Conservation (phyloP, 179 eudicot species). For the Monotropa hypopitys region DNA sequence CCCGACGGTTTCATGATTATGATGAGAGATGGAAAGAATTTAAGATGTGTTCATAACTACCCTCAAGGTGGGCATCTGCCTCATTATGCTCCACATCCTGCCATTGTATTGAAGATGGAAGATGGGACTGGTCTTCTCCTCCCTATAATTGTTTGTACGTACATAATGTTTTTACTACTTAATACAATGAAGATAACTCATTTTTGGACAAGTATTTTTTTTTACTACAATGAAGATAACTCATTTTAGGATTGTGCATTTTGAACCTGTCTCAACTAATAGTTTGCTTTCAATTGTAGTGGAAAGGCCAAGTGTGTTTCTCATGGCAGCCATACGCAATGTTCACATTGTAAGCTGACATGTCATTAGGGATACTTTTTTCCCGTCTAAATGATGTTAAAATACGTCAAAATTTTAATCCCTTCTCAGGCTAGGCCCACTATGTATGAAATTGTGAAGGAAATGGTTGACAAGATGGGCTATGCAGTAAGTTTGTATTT, state of each 20-base stretch:
- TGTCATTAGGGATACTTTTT: neutral
- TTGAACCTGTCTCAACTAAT: neutral
- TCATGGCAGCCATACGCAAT: constrained; percentile 86
- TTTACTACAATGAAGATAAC: neutral
- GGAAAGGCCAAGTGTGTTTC: constrained; percentile 91
- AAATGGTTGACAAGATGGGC: constrained; percentile 95
- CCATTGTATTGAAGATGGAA: constrained; percentile 92
- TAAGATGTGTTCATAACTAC: constrained; percentile 77
- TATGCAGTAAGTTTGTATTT: constrained; percentile 43
- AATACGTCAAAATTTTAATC: neutral
- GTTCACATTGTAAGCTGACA: constrained; percentile 48
- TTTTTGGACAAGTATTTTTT: too few relatives aligned
- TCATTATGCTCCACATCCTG: constrained; percentile 89
- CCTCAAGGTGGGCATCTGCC: constrained; percentile 75
- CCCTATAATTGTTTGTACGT: constrained; percentile 91
- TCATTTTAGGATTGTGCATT: neutral
- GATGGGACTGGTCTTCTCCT: constrained; percentile 91
- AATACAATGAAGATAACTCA: neutral
- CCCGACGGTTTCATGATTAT: constrained; percentile 73
- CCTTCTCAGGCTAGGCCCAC: constrained; percentile 82
- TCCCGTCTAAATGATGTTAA: neutral
- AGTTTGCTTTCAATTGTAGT: constrained; percentile 36
- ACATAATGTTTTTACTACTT: neutral
- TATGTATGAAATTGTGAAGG: constrained; percentile 72
- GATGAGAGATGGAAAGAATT: constrained; percentile 72